Percentiles rank a stretch among this genome's conserved stretches.
Evolutionary conservation across 2,329 filamentous ascomycete genomes (phyloP).

Genomic region (Colletotrichum scovillei): DNA sequence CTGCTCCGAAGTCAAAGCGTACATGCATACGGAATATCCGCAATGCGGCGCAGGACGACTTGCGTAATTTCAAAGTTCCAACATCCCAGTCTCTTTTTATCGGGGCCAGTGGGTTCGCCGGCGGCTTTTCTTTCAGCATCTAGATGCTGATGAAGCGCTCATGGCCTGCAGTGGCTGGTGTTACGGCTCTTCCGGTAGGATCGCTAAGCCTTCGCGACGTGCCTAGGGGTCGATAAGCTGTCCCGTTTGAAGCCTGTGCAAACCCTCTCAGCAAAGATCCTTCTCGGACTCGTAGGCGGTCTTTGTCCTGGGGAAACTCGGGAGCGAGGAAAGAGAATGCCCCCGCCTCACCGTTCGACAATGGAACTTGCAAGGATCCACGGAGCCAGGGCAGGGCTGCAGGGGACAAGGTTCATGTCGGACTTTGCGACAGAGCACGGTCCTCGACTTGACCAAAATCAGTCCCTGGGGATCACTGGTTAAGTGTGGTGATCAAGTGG

Average conservation of each 20-base stretch:
- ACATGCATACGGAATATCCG: background rate
- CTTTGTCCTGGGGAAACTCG: background rate
- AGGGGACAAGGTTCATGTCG: background rate
- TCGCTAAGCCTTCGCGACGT: background rate
- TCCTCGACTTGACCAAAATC: background rate
- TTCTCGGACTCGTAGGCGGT: background rate
- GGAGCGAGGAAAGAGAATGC: background rate
- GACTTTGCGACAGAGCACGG: background rate
- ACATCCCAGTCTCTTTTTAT: background rate
- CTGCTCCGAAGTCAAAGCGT: background rate
- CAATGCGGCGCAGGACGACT: background rate
- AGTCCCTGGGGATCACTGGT: background rate
- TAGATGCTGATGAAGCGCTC: background rate
- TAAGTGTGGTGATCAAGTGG: background rate
- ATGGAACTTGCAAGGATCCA: conserved; percentile 10
- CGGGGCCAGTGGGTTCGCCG: background rate
- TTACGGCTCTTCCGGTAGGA: background rate
- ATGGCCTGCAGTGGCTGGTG: background rate
- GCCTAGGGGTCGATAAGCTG: background rate
- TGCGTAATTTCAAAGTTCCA: background rate
- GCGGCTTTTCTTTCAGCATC: background rate
- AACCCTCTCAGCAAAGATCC: no score
- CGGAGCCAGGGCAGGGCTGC: conserved; percentile 1
- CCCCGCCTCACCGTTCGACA: background rate
- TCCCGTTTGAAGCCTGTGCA: background rate